Evolutionary conservation across 306 rosid species (phyloP).

Genomic region (Vachellia collinsii): DNA sequence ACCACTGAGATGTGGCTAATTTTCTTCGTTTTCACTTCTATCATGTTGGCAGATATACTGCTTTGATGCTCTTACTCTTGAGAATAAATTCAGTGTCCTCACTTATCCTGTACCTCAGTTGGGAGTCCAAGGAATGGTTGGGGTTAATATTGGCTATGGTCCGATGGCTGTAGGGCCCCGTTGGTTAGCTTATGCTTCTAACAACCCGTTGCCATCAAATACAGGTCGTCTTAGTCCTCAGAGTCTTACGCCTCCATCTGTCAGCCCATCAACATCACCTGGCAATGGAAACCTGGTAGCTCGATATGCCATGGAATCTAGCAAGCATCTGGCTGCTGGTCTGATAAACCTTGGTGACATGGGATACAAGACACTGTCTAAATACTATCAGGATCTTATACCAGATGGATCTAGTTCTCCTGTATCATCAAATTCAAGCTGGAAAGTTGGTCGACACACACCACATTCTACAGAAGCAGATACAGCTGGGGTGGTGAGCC

Average conservation of each 20-base stretch:
- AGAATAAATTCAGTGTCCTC: slow-evolving; percentile 91
- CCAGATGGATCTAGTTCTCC: slow-evolving; percentile 97
- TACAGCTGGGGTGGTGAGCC: slow-evolving; percentile 88
- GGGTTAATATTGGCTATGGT: slow-evolving; percentile 92
- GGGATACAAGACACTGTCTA: slow-evolving; percentile 92
- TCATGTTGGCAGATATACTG: slow-evolving; percentile 82
- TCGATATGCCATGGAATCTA: slow-evolving; percentile 97
- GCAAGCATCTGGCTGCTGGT: slow-evolving; percentile 93
- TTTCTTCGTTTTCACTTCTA: slow-evolving; percentile 19
- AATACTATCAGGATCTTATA: slow-evolving; percentile 83
- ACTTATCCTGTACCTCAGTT: slow-evolving; percentile 94
- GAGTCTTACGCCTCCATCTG: slow-evolving; percentile 85
- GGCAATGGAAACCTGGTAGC: slow-evolving; percentile 87
- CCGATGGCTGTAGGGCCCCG: slow-evolving; percentile 97
- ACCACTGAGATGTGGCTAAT: slow-evolving; percentile 33
- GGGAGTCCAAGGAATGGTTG: slow-evolving; percentile 85
- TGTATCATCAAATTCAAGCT: slow-evolving; percentile 70
- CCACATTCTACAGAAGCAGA: slow-evolving; percentile 73
- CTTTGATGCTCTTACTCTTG: slow-evolving; percentile 93
- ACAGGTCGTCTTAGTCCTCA: slow-evolving; percentile 86
- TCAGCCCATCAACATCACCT: slow-evolving; percentile 96
- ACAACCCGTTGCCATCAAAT: slow-evolving; percentile 71
- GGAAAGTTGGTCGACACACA: slow-evolving; percentile 78
- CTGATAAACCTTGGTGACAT: slow-evolving; percentile 85
- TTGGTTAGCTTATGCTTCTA: slow-evolving; percentile 95